phyloP scores from a whole-genome alignment of 192 early-diverging fungal species.

The Linnemannia hyalina region DNA sequence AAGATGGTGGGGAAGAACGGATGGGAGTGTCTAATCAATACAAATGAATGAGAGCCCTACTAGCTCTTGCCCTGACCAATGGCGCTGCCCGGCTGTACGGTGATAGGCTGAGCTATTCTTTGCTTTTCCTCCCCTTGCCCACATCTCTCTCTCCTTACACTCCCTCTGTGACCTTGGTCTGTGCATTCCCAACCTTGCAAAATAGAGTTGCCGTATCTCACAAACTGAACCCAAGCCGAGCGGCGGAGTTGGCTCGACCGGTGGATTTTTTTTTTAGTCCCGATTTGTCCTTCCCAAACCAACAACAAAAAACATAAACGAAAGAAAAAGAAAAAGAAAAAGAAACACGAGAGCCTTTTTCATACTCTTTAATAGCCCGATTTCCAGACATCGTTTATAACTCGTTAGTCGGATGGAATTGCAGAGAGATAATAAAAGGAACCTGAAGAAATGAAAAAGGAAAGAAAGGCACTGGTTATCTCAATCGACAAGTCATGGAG shows the following conservation, averaged over 20 bases:
- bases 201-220: conserved; percentile 1
- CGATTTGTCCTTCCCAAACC: neutral
- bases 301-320: neutral
- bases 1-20: no score
- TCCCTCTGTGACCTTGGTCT: neutral
- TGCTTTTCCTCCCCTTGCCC: neutral
- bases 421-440: neutral
- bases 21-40: no score
- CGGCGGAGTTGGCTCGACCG: neutral
- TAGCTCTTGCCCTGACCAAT: neutral
- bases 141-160: neutral
- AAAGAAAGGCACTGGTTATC: neutral
- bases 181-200: neutral
- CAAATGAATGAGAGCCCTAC: neutral
- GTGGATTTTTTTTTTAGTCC: no score
- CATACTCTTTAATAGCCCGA: neutral
- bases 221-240: neutral
- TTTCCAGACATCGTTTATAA: neutral
- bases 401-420: neutral
- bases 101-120: neutral
- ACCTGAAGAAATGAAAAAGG: neutral
- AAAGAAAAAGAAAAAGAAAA: neutral
- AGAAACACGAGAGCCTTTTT: neutral
- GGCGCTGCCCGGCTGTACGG: neutral
- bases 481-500: neutral